Evolutionary conservation across 768 basidiomycete species (phyloP), one percentile per base, ranked within the genome.

Genomic region (Leccinum pellstonianum): DNA sequence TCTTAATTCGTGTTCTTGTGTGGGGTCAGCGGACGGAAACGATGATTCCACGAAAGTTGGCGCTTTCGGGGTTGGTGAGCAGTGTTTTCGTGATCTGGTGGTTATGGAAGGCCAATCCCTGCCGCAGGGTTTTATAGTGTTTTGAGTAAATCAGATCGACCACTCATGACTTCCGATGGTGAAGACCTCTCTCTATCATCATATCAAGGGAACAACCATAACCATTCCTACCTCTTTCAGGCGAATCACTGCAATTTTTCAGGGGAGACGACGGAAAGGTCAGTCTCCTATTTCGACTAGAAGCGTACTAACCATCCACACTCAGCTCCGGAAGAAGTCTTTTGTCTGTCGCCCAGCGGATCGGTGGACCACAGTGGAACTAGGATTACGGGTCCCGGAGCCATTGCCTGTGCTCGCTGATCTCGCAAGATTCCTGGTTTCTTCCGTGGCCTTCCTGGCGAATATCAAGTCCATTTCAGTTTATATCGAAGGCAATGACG

Each of bases 11-110:
- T 48, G 23, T 6, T 27, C 17, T 41, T 8, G 17, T 15, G 17
- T 31, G 7, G 21, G 14, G 46, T 54, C 5, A 65, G 64, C 64
- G 29, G 29, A 41, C n/a, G 64, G 64, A 2, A 65, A 65, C n/a
- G 31, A 55, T 5, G 15, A 63, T 3, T 54, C 57, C 14, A 31
- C 49, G n/a, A 65, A 66, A 50, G 57, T 65, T 3, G 64, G 64
- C 10, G 64, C 64, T 23, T 65, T 65, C 17, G 64, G 64, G 10
- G 64, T 65, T 4, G 64, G 64, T 59, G 31, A 51, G 64, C 21
- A 14, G 10, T 21, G 1, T 33, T 56, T 41, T 5, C 1, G n/a
- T 48, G 33, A 1, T 23, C 5, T 10, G 1, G n/a, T 50, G 19
- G 17, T 25, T 56, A 37, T 10, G 31, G 21, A 46, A 29, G 21